Evolutionary conservation across 306 rosid genomes (phyloP), one percentile per base, ranked within the genome.

Genomic region (Fragaria vesca): DNA sequence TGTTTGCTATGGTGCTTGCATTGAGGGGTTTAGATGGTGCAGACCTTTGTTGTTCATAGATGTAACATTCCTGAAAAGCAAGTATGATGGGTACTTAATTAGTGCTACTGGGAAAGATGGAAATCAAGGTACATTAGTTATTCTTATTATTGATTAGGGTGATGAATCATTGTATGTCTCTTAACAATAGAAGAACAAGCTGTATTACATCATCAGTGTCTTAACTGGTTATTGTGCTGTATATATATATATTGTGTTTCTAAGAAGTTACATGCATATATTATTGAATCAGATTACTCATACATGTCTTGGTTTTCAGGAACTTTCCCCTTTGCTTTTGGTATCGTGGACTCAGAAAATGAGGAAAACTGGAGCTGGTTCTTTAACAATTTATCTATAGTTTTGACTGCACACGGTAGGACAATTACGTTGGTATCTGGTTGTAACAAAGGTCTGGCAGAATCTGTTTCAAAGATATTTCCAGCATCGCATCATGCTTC

Each of bases 1-100:
- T 69, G 48, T 69, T 24, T 69, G 73, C 34, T 69, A 43, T 45
- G 73, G 73, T 45, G 73, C 73, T 69, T 69, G 55, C 73, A 45
- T 69, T 69, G 54, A 69, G 32, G 38, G 55, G 24, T 69, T 69
- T 43, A 2, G 3, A 47, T 69, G 73, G 73, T 69, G 73, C 73
- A 43, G 38, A 24, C 55, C 55, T 26, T 45, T 69, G 73, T 45
- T 69, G 73, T 45, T 69, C 20, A 45, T 69, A 69, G 73, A 69
- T 24, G 55, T 7, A 2, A 24, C 34, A 9, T 3, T 12, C 21
- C 12, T 69, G 17, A 47, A 69, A 45, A 45, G 12, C 6, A 69
- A 69, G 55, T 28, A 69, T 13, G 16, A 5, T 10, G 73, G 73
- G 4, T 46, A 69, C 26, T 46, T 69, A 42, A 69, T 69, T 42